Percentiles rank a stretch among this genome's conserved stretches.
phyloP scores from a whole-genome alignment of 768 basidiomycete species.

The Russula griseocarnosa region DNA sequence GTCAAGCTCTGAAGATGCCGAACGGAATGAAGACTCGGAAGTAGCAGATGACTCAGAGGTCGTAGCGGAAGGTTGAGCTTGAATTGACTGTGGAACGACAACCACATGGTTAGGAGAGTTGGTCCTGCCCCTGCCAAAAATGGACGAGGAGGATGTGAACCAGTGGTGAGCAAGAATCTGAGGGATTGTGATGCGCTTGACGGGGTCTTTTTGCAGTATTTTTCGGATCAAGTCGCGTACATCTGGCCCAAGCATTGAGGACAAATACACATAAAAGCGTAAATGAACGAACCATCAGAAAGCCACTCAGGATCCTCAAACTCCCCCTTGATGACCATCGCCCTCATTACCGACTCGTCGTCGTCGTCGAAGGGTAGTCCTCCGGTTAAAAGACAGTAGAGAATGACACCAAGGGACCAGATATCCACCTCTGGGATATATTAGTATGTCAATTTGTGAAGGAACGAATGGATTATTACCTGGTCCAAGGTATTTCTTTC shows the following conservation, averaged over 20 bases:
- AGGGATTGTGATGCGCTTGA: conserved; percentile 71
- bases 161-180: conserved; percentile 84
- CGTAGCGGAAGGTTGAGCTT: conserved; percentile 34
- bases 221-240: conserved; percentile 77
- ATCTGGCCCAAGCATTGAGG: conserved; percentile 46
- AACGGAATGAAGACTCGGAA: conserved; percentile 43
- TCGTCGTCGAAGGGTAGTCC: conserved; percentile 49
- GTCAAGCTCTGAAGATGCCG: conserved; percentile 29
- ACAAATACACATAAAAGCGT: neutral
- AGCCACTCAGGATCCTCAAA: conserved; percentile 95
- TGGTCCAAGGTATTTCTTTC: conserved; percentile 85
- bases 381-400: conserved; percentile 86
- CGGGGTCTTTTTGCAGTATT: conserved; percentile 73
- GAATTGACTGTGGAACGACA: conserved; percentile 32
- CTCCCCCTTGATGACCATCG: conserved; percentile 76
- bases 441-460: neutral
- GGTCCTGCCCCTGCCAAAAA: conserved; percentile 30
- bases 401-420: conserved; percentile 91
- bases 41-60: conserved; percentile 43
- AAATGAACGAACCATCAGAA: conserved; percentile 59
- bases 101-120: conserved; percentile 31
- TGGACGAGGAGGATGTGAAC: conserved; percentile 50
- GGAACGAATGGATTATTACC: conserved; percentile 46
- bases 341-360: conserved; percentile 49
- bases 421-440: conserved; percentile 76